These are phyloP conservation scores for Globisporangium recalcitrans DNA, from an alignment of 352 stramenopile genomes.

Conservation along the genomic window DNA sequence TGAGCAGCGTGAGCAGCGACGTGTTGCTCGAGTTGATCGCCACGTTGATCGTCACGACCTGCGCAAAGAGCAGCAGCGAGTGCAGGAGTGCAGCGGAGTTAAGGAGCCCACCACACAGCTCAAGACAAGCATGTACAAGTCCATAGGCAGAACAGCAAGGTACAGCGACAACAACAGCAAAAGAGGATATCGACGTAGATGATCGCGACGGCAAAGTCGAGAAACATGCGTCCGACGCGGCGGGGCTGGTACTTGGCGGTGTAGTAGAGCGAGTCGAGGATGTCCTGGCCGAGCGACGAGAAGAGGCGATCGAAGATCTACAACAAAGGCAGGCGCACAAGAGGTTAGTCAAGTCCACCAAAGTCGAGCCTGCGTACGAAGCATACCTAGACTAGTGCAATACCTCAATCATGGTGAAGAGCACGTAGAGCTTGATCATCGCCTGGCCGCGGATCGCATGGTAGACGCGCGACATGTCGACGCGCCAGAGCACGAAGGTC, in stretches of 20 bases:
- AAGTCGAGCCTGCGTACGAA: no score
- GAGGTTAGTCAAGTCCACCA: not conserved
- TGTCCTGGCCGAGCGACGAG: conserved; percentile 95
- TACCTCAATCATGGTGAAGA: conserved; percentile 97
- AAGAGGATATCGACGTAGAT: conserved; percentile 69
- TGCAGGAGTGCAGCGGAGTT: conserved; percentile 73
- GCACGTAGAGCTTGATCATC: conserved; percentile 98
- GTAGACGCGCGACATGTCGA: conserved; percentile 97
- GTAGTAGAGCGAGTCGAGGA: conserved; percentile 94
- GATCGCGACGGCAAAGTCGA: conserved; percentile 73
- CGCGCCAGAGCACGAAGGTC: conserved; percentile 68
- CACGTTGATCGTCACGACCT: conserved; percentile 97
- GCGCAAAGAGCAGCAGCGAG: conserved; percentile 93
- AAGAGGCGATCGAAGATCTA: conserved; percentile 96
- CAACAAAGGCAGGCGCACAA: not conserved
- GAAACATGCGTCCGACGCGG: conserved; percentile 58
- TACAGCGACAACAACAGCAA: not conserved
- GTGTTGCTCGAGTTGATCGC: conserved; percentile 94
- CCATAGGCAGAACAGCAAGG: not conserved
- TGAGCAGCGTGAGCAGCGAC: conserved; percentile 91
- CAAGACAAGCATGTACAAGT: not conserved
- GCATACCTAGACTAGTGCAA: not conserved
- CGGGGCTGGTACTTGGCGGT: conserved; percentile 76
- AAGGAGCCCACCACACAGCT: conserved; percentile 17
- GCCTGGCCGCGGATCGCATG: conserved; percentile 97